Evolutionary conservation across 2,329 filamentous ascomycete genomes (phyloP).

Genomic region (Fusarium sp.): DNA sequence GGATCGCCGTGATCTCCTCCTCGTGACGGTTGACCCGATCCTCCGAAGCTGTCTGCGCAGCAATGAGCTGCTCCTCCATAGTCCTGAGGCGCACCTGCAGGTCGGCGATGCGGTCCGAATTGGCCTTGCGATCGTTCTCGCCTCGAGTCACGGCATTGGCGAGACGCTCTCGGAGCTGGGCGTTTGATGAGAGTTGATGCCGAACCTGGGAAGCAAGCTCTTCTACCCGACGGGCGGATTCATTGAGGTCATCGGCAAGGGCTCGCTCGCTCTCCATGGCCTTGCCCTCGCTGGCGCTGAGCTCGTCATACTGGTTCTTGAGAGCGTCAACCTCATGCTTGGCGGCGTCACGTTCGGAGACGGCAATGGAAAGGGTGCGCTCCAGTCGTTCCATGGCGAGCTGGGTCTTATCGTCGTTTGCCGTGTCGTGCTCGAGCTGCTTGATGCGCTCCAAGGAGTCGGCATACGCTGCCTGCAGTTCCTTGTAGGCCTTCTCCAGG

Average conservation of each 20-base stretch:
- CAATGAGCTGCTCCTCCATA: constrained; percentile 86
- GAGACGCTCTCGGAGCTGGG: constrained; percentile 79
- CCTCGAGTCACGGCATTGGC: constrained; percentile 84
- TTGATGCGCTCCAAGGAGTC: constrained; percentile 76
- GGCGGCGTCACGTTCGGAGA: constrained; percentile 79
- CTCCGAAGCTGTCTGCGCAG: constrained; percentile 87
- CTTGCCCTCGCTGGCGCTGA: constrained; percentile 67
- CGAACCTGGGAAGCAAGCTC: constrained; percentile 83
- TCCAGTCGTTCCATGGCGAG: constrained; percentile 75
- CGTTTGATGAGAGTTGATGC: constrained; percentile 83
- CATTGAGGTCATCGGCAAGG: constrained; percentile 76
- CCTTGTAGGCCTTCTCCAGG: constrained; percentile 78
- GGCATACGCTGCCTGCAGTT: constrained; percentile 78
- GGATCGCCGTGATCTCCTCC: constrained; percentile 81
- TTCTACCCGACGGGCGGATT: constrained; percentile 82
- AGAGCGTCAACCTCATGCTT: constrained; percentile 73
- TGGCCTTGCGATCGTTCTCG: constrained; percentile 84
- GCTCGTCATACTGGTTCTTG: constrained; percentile 68
- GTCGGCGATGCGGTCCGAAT: constrained; percentile 83
- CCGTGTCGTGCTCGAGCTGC: constrained; percentile 66
- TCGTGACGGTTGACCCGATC: constrained; percentile 86
- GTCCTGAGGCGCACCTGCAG: constrained; percentile 84
- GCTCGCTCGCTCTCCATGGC: constrained; percentile 70
- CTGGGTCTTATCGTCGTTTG: constrained; percentile 67
- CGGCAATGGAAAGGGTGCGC: constrained; percentile 74